These are phyloP conservation scores for Crithidia acanthocephali DNA, from an alignment of 208 protist species.

Conservation along the genomic window DNA sequence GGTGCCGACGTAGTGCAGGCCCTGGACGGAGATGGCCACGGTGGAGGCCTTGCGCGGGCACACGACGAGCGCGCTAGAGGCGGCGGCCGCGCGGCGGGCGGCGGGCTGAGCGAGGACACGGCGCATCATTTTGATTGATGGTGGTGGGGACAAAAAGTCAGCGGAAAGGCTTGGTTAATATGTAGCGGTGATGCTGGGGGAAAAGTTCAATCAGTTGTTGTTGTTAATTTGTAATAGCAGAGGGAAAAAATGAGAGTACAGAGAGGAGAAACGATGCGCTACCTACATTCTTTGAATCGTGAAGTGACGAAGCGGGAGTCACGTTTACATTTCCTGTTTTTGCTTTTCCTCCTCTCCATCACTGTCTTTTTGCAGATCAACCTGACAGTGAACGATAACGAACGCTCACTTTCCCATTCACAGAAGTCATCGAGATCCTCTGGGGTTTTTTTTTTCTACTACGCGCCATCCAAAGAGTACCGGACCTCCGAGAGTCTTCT, in stretches of 20 bases:
- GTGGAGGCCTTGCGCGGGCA: conserved; percentile 76
- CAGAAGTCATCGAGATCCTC: no score
- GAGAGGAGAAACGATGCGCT: no score
- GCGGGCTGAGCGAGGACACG: conserved; percentile 70
- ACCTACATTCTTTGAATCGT: no score
- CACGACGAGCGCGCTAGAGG: conserved; percentile 46
- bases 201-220: neutral
- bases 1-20: conserved; percentile 92
- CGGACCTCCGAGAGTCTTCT: neutral
- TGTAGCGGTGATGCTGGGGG: neutral
- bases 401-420: no score
- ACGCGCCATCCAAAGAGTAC: neutral
- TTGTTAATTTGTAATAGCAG: no score
- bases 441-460: no score
- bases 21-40: conserved; percentile 89
- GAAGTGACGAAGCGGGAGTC: no score
- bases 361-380: no score
- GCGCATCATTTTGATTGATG: conserved; percentile 79
- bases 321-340: no score
- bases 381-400: no score
- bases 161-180: neutral
- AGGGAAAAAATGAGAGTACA: neutral
- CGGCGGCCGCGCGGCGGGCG: conserved; percentile 50
- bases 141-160: conserved; percentile 1
- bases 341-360: no score